A percentile compares a stretch with the other conserved stretches of the same genome.
phyloP scores from a whole-genome alignment of 352 stramenopile genomes.

The Phytopythium oedochilum region DNA sequence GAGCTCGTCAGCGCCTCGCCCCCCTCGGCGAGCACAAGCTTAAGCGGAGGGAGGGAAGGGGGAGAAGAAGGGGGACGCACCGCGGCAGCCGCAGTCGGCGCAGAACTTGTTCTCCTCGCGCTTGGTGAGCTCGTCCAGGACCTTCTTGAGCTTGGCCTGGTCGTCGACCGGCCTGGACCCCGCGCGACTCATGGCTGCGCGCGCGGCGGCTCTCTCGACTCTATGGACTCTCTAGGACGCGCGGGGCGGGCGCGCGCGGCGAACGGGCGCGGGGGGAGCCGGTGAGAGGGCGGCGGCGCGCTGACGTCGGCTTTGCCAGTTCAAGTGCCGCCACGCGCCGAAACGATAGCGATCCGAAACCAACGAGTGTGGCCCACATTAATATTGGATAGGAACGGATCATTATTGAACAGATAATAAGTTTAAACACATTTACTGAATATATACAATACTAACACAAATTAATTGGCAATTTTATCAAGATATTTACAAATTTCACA shows the following conservation, averaged over 20 bases:
- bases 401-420: too few species aligned
- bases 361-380: too few species aligned
- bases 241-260: not conserved
- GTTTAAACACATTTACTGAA: too few species aligned
- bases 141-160: conserved; percentile 87
- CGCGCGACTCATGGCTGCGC: conserved; percentile 45
- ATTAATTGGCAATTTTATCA: too few species aligned
- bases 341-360: not conserved
- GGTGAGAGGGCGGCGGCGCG: not conserved
- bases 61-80: conserved; percentile 13
- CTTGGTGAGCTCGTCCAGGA: conserved; percentile 87
- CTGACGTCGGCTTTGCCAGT: too few species aligned
- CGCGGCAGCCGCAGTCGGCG: conserved; percentile 83
- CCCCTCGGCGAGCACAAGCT: too few species aligned
- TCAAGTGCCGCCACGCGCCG: not conserved
- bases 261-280: not conserved
- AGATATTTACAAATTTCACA: too few species aligned
- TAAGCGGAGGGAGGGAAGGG: not conserved
- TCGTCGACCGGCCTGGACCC: conserved; percentile 48
- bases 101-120: conserved; percentile 91
- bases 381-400: too few species aligned
- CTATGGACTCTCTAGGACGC: too few species aligned
- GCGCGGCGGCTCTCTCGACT: too few species aligned
- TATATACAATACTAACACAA: too few species aligned
- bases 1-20: too few species aligned